Conservation (phyloP, 148 eudicot species). For the Amaranthus cruentus region DNA sequence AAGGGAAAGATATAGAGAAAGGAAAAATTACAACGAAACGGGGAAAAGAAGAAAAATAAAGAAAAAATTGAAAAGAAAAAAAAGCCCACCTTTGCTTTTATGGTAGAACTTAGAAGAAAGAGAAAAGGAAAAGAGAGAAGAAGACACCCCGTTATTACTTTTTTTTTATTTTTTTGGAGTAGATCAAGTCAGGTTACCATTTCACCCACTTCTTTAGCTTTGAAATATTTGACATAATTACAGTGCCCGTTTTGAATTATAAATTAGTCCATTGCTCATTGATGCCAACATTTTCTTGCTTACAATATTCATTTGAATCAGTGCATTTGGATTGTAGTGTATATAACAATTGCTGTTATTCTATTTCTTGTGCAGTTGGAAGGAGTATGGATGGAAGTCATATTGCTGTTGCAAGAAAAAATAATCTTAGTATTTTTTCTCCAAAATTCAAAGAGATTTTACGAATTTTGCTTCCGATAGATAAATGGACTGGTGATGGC, state of each 20-base stretch:
- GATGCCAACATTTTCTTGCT: neutral
- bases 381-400: conserved; percentile 61
- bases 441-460: conserved; percentile 52
- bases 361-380: conserved; percentile 49
- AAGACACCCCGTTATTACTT: no score
- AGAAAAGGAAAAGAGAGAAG: no score
- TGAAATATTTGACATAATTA: neutral
- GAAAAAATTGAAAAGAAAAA: no score
- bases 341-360: neutral
- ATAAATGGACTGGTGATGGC: conserved; percentile 48
- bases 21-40: no score
- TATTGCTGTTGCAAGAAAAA: conserved; percentile 65
- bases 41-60: no score
- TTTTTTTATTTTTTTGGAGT: no score
- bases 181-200: no score
- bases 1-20: no score
- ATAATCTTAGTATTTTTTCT: conserved; percentile 53
- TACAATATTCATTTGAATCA: neutral
- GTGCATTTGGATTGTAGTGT: conserved; percentile 2
- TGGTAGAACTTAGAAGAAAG: no score
- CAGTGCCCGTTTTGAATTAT: neutral
- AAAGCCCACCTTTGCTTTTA: no score
- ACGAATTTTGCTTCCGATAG: conserved; percentile 45
- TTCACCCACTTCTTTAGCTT: no score
- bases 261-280: neutral